A percentile compares a stretch with the other conserved stretches of the same genome.
Evolutionary conservation across 257 asterid genomes (phyloP).

Genomic region (Solanum appendiculatum): DNA sequence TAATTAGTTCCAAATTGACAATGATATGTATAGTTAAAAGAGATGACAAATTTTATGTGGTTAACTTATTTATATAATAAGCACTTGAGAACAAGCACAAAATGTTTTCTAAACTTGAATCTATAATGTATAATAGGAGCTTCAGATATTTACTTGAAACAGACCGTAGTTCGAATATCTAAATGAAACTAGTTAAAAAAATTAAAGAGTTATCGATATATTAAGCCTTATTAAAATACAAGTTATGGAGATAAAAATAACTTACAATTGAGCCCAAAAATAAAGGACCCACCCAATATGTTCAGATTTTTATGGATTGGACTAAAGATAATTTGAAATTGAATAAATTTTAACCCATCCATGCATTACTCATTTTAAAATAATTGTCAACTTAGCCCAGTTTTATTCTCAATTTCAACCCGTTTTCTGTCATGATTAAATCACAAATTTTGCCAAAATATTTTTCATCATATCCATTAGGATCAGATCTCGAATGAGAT

Average conservation of each 20-base stretch:
- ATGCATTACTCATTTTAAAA: background rate
- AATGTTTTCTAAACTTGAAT: background rate
- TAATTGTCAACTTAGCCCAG: background rate
- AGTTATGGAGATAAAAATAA: background rate
- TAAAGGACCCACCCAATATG: background rate
- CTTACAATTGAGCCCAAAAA: background rate
- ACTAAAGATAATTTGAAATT: no score
- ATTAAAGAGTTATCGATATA: no score
- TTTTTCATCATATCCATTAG: background rate
- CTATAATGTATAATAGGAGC: background rate
- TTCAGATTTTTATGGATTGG: background rate
- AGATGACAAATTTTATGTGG: no score
- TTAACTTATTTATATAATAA: no score
- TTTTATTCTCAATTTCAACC: background rate
- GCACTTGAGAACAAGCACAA: background rate
- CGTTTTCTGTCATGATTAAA: background rate
- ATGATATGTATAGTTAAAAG: background rate
- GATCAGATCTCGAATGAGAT: background rate
- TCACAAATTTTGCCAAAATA: background rate
- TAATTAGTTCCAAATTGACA: background rate
- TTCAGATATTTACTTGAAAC: background rate
- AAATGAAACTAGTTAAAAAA: background rate
- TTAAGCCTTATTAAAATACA: background rate
- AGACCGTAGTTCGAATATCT: background rate
- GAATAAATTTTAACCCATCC: background rate